Evolutionary conservation across 371 early-diverging fungal genomes (phyloP), one percentile per base, ranked within the genome.

Genomic region (Rhizopus arrhizus): DNA sequence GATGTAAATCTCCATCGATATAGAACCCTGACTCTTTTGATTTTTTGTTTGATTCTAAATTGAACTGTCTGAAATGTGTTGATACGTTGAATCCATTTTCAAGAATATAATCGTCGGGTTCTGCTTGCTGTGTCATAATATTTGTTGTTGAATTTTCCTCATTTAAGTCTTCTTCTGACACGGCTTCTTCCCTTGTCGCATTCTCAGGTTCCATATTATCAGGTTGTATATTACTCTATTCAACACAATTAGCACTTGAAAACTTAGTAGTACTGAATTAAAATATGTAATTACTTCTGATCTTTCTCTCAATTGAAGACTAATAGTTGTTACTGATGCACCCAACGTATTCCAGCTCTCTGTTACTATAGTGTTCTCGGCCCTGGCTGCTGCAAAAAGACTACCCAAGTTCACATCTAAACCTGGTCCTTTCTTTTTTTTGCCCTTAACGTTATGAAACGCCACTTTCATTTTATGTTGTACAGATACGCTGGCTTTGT

Each of bases 41-140:
- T 50, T 31, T 50, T 38, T 40, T 38, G 13, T 50, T 35, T 36
- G 57, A 46, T 48, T 46, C 38, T 38, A 48, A 52, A 52, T 52
- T 52, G 52, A 52, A 52, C 52, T 52, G 52, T 52, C 52, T 52
- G 52, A 52, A 52, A 52, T 52, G 52, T 52, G 52, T 52, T 52
- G 52, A 52, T 50, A 50, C 33, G 50, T 50, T 50, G 50, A 32
- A 50, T 50, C 36, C 52, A 52, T 52, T 52, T 52, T 52, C 52
- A 52, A 52, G 52, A 52, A 52, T 52, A 52, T 36, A 52, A 52
- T 52, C 36, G 52, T 52, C 52, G 52, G 52, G 52, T 52, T 52
- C 15, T 50, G 50, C 50, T 50, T 50, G 50, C 50, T 50, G 50
- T 50, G 36, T 36, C 36, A 36, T 36, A 36, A 36, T 36, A 36